phyloP scores from a whole-genome alignment of 306 rosid species.

The Cucurbita pepo region DNA sequence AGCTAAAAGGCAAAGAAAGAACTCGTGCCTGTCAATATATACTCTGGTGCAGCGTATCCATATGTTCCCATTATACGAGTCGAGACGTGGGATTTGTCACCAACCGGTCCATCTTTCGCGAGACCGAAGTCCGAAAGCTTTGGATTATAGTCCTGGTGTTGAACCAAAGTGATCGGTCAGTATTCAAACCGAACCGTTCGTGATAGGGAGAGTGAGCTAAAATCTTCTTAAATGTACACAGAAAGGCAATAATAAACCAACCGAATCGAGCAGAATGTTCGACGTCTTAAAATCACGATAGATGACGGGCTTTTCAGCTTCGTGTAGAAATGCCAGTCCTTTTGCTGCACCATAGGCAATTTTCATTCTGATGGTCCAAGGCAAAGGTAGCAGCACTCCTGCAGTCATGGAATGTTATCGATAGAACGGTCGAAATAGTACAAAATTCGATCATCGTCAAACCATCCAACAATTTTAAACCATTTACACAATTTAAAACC shows the following conservation, averaged over 20 bases:
- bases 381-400: constrained; percentile 88
- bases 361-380: constrained; percentile 97
- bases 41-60: constrained; percentile 98
- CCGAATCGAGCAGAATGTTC: constrained; percentile 76
- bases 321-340: constrained; percentile 97
- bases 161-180: neutral
- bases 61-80: constrained; percentile 97
- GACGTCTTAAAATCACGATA: constrained; percentile 97
- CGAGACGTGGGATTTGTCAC: constrained; percentile 91
- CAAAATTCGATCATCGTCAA: neutral
- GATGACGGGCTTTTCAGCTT: constrained; percentile 89
- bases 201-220: neutral
- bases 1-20: neutral
- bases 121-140: constrained; percentile 97
- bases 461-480: neutral
- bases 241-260: constrained; percentile 10
- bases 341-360: constrained; percentile 90
- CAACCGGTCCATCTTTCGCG: constrained; percentile 92
- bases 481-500: neutral
- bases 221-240: neutral
- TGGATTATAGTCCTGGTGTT: constrained; percentile 76
- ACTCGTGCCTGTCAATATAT: constrained; percentile 70
- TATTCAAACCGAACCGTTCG: neutral
- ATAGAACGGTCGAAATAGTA: neutral
- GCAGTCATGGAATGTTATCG: neutral